phyloP scores from a whole-genome alignment of 1,284 basidiomycete genomes.

The Volvariella volvacea region DNA sequence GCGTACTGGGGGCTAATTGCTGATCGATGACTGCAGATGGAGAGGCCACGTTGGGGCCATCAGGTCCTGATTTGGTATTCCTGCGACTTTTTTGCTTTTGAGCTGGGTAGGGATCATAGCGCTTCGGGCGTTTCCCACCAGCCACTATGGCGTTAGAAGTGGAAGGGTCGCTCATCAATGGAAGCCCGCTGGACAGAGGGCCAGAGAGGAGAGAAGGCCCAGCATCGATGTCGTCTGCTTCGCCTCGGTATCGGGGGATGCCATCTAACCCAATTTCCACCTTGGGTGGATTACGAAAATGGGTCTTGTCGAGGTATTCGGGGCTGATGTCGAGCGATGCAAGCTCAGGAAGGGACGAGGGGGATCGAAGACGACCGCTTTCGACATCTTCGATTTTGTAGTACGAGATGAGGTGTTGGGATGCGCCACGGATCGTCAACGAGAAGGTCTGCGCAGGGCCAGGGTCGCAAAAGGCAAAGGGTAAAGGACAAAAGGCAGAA shows the following conservation, averaged over 20 bases:
- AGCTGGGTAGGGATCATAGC: no score
- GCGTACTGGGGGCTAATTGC: no score
- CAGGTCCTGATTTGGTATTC: no score
- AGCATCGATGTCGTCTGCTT: constrained; percentile 58
- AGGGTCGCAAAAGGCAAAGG: constrained; percentile 15
- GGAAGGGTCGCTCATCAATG: no score
- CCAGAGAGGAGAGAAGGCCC: no score
- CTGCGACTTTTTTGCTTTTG: no score
- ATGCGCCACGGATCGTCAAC: constrained; percentile 75
- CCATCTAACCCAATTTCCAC: constrained; percentile 83
- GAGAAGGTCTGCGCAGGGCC: constrained; percentile 74
- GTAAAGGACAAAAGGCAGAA: constrained; percentile 5
- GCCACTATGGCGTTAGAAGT: no score
- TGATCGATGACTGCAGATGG: no score
- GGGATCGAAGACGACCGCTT: constrained; percentile 79
- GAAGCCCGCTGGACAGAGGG: no score
- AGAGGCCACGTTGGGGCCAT: no score
- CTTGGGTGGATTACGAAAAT: constrained; percentile 87
- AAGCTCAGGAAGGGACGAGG: constrained; percentile 86
- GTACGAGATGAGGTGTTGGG: constrained; percentile 95
- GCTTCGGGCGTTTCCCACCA: no score
- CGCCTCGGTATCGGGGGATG: constrained; percentile 72
- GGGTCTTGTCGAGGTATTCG: constrained; percentile 85
- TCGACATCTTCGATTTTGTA: constrained; percentile 92
- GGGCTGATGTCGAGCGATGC: constrained; percentile 81